Evolutionary conservation across 148 eudicot species (phyloP).

Genomic region (Spergularia marina): DNA sequence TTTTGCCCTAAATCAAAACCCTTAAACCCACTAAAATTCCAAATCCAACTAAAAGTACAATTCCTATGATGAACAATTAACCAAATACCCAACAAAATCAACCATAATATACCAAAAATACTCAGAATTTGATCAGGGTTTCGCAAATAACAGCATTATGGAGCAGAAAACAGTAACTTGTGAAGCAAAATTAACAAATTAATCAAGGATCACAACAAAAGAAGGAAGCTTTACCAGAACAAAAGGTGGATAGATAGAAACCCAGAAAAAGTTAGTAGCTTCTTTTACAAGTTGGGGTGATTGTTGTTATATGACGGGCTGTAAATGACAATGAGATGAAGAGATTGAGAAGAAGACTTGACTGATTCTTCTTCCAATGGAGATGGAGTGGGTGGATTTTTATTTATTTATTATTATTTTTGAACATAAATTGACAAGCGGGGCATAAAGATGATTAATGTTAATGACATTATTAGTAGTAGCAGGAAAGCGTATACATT

Average conservation of each 20-base stretch:
- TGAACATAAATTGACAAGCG: neutral
- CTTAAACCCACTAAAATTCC: neutral
- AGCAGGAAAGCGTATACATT: too few species aligned
- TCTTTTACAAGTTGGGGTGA: neutral
- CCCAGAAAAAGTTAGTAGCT: neutral
- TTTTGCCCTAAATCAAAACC: neutral
- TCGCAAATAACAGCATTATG: slow-evolving; percentile 1
- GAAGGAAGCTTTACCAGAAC: neutral
- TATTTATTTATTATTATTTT: neutral
- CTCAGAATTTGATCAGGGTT: slow-evolving; percentile 8
- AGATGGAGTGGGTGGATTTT: neutral
- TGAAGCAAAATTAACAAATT: neutral
- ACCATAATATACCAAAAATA: neutral
- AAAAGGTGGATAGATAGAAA: neutral
- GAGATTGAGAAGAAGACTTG: slow-evolving; percentile 8
- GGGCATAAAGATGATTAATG: too few species aligned
- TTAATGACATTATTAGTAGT: too few species aligned
- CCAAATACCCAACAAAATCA: neutral
- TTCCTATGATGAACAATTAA: neutral
- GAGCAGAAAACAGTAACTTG: neutral
- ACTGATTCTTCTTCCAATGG: slow-evolving; percentile 8
- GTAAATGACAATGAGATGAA: neutral
- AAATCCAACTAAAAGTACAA: neutral
- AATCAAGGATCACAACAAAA: neutral
- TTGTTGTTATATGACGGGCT: neutral